A percentile compares a stretch with the other conserved stretches of the same genome.
These are phyloP conservation scores for Pseudogymnoascus sp. DNA, from an alignment of 2,329 filamentous ascomycete species.

Conservation along the genomic window DNA sequence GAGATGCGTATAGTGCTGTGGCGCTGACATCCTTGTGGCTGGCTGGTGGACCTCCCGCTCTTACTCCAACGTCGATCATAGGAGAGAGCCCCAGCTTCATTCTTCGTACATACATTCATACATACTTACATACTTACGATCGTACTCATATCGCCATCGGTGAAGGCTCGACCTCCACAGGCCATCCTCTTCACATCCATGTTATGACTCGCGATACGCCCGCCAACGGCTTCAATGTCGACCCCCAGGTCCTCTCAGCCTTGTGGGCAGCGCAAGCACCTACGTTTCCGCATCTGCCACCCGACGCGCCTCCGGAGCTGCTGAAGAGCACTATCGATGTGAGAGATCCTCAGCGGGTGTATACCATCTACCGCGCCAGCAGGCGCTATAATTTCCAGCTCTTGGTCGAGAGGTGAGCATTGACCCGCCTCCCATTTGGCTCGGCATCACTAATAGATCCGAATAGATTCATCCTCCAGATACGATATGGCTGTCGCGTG, in stretches of 20 bases:
- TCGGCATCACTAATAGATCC: constrained; percentile 13
- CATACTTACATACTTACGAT: neutral
- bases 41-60: neutral
- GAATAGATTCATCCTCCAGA: constrained; percentile 67
- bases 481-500: constrained; percentile 71
- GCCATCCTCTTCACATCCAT: constrained; percentile 22
- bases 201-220: constrained; percentile 42
- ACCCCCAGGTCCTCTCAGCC: constrained; percentile 38
- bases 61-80: neutral
- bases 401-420: constrained; percentile 55
- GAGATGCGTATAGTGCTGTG: neutral
- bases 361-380: constrained; percentile 51
- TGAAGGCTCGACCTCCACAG: neutral
- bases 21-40: neutral
- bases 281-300: constrained; percentile 49
- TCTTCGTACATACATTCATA: neutral
- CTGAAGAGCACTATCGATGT: constrained; percentile 47
- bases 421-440: constrained; percentile 12
- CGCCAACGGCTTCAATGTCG: constrained; percentile 11
- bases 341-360: constrained; percentile 53
- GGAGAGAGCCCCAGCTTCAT: neutral
- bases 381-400: constrained; percentile 57
- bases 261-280: constrained; percentile 49
- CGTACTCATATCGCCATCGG: neutral
- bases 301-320: constrained; percentile 52